Evolutionary conservation across 805 yeast species (phyloP), one percentile per base, ranked within the genome.

Genomic region (Zygosaccharomyces kombuchaensis): DNA sequence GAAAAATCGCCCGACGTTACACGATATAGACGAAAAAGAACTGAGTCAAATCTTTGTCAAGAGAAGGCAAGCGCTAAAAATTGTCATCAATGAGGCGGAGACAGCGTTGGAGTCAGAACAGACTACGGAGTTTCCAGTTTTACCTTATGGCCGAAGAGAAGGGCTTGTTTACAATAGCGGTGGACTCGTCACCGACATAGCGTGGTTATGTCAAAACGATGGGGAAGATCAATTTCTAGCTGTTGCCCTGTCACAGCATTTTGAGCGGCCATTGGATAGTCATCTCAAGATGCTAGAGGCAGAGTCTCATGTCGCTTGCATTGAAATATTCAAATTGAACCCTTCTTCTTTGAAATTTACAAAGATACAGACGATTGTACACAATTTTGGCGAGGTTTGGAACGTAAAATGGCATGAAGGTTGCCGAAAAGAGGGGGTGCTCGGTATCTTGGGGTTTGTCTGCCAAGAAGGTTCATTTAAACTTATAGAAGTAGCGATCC

Each of bases 391-490:
- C 2, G 74, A 70, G 6, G 62, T 73, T 63, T 40, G 62, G 63
- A 40, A 61, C 47, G 27, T 58, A 41, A 48, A 61, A 55, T 44
- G 69, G 75, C 58, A 54, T 49, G 70, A 65, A 45, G 71, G 59
- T 53, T 70, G 51, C 30, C 30, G 27, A 30, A 39, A 43, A 22
- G 23, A 40, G 0, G 50, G 50, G 9, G 41, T 50, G 2, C 36
- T 74, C 12, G 80, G 80, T 2, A 66, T 74, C 0, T 52, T 82
- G n/a, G 73, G 73, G 4, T 80, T 78, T 9, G 68, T 70, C 0
- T 77, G 78, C 49, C 76, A 77, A 34, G 84, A 80, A 59, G 90
- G 90, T 0, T 59, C 67, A 4, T 59, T 80, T 4, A 79, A 78
- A 45, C 55, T 81, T 4, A 57, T 81, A 13, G 70, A 70, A 39